Evolutionary conservation across 2,329 filamentous ascomycete species (phyloP).

Genomic region (Aspergillus thermomutatus): DNA sequence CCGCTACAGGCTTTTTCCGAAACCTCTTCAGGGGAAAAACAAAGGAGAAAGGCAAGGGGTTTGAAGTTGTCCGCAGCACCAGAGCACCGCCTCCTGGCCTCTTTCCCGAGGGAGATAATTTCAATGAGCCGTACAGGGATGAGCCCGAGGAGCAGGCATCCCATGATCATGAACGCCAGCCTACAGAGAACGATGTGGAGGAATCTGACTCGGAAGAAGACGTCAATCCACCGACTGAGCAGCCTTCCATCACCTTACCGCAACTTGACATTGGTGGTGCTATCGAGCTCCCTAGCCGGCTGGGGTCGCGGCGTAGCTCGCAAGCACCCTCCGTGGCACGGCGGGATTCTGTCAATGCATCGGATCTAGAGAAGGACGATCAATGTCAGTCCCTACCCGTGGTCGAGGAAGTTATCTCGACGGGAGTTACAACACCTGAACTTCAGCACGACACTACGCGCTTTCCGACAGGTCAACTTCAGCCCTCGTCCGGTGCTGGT

Average conservation of each 20-base stretch:
- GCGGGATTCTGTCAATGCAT: constrained; percentile 14
- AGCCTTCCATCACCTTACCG: constrained; percentile 52
- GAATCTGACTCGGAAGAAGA: constrained; percentile 29
- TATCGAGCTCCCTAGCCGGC: constrained; percentile 63
- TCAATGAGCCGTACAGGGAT: constrained; percentile 63
- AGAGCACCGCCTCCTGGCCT: constrained; percentile 77
- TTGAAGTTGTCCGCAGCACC: constrained; percentile 90
- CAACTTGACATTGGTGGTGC: constrained; percentile 57
- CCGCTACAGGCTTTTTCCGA: constrained; percentile 85
- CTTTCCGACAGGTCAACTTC: constrained; percentile 19
- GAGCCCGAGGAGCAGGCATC: constrained; percentile 40
- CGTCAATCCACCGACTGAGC: constrained; percentile 14
- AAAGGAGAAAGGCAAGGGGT: constrained; percentile 93
- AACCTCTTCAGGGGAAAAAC: constrained; percentile 75
- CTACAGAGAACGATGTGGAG: constrained; percentile 19
- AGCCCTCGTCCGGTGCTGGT: constrained; percentile 27
- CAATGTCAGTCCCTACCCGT: constrained; percentile 13
- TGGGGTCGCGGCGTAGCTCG: constrained; percentile 57
- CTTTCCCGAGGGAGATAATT: constrained; percentile 52
- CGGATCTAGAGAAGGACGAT: constrained; percentile 13
- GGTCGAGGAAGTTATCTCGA: constrained; percentile 17
- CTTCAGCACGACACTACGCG: constrained; percentile 7
- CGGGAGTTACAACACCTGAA: constrained; percentile 10
- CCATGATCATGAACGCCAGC: constrained; percentile 21
- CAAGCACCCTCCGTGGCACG: constrained; percentile 51